A percentile compares a stretch with the other conserved stretches of the same genome.
Conservation (phyloP, 257 asterid genomes). For the Fraxinus cuspidata region DNA sequence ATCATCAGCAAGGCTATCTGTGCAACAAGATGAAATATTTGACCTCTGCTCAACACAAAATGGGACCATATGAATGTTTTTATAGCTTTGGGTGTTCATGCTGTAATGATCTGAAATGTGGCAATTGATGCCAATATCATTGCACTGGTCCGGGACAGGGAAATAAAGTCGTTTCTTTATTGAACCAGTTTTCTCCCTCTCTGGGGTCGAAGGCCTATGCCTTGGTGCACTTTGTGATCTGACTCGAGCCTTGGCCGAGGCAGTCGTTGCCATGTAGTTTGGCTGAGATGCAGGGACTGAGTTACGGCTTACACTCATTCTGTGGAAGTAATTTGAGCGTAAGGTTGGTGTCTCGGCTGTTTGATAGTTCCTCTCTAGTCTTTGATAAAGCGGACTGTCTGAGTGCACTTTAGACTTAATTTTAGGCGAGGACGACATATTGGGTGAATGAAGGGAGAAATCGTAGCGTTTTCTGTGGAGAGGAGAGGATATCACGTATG, state of each 20-base stretch:
- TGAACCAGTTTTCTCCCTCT: slow-evolving; percentile 34
- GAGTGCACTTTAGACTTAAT: slow-evolving; percentile 36
- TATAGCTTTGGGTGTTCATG: not conserved
- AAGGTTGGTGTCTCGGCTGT: slow-evolving; percentile 45
- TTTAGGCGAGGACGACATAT: slow-evolving; percentile 40
- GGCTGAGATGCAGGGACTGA: slow-evolving; percentile 42
- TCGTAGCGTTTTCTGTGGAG: slow-evolving; percentile 22
- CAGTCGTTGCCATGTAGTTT: slow-evolving; percentile 75
- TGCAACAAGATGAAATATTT: slow-evolving; percentile 25
- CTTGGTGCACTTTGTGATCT: slow-evolving; percentile 67
- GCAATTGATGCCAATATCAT: slow-evolving; percentile 3
- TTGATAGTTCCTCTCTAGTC: slow-evolving; percentile 27
- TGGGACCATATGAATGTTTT: slow-evolving; percentile 7
- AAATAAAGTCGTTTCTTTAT: slow-evolving; percentile 66
- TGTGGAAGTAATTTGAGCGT: slow-evolving; percentile 30
- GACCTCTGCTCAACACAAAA: slow-evolving; percentile 15
- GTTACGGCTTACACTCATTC: slow-evolving; percentile 37
- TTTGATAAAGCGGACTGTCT: slow-evolving; percentile 36
- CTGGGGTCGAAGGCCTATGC: slow-evolving; percentile 55
- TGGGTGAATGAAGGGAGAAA: slow-evolving; percentile 32
- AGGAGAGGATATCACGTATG: slow-evolving; percentile 34
- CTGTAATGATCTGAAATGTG: slow-evolving; percentile 4
- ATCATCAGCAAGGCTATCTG: slow-evolving; percentile 19
- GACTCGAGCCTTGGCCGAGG: slow-evolving; percentile 69
- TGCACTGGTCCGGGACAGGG: slow-evolving; percentile 28